These are phyloP conservation scores for Setomelanomma holmii DNA, from an alignment of 2,329 filamentous ascomycete species.

Conservation along the genomic window DNA sequence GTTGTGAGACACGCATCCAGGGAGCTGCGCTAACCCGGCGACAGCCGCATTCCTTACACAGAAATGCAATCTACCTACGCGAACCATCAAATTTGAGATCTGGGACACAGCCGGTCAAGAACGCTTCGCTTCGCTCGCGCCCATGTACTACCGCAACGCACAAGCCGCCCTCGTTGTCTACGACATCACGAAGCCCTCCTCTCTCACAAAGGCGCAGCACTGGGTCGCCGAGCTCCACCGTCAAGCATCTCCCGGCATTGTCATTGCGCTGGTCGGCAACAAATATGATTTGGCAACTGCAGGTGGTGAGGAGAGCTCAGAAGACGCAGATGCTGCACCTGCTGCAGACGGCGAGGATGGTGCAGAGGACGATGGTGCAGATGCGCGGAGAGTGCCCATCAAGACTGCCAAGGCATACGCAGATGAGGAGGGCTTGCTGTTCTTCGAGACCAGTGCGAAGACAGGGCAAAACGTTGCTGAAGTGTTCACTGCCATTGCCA, in stretches of 20 bases:
- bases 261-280: slow-evolving; percentile 96
- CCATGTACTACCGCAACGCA: slow-evolving; percentile 99
- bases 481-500: slow-evolving; percentile 97
- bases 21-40: slow-evolving; percentile 10
- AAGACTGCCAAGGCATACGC: slow-evolving; percentile 92
- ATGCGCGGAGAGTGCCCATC: slow-evolving; percentile 88
- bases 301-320: slow-evolving; percentile 48
- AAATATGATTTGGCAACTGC: slow-evolving; percentile 75
- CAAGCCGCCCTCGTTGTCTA: slow-evolving; percentile 98
- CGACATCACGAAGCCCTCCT: slow-evolving; percentile 96
- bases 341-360: slow-evolving; percentile 56
- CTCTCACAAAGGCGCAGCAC: slow-evolving; percentile 95
- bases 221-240: slow-evolving; percentile 98
- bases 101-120: slow-evolving; percentile 99
- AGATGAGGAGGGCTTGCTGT: slow-evolving; percentile 90
- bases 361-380: slow-evolving; percentile 69
- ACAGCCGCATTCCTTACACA: slow-evolving; percentile 96
- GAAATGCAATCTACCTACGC: slow-evolving; percentile 93
- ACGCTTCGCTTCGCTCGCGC: slow-evolving; percentile 92
- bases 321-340: slow-evolving; percentile 58
- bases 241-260: slow-evolving; percentile 94
- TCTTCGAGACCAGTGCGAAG: slow-evolving; percentile 99
- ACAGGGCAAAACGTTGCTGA: slow-evolving; percentile 92
- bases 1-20: neutral
- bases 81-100: slow-evolving; percentile 75